phyloP scores from a whole-genome alignment of 257 asterid species.

The Vinca minor region DNA sequence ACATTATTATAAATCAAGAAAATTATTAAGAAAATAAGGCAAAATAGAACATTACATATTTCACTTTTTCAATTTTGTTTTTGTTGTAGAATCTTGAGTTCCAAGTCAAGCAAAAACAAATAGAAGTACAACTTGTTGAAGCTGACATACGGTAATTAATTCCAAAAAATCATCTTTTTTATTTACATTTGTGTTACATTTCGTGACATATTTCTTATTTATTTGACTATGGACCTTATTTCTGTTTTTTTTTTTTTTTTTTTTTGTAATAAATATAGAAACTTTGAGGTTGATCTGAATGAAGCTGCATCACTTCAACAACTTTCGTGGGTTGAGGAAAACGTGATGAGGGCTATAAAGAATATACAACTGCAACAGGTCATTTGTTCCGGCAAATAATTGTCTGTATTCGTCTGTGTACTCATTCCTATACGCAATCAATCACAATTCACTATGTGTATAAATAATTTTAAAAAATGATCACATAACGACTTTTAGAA shows the following conservation, averaged over 20 bases:
- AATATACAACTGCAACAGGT: slow-evolving; percentile 9
- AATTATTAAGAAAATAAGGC: background rate
- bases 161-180: background rate
- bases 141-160: slow-evolving; percentile 38
- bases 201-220: background rate
- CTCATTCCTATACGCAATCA: too few species aligned
- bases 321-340: slow-evolving; percentile 50
- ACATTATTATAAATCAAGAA: background rate
- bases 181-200: background rate
- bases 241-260: too few species aligned
- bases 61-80: background rate
- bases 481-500: too few species aligned
- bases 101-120: slow-evolving; percentile 33
- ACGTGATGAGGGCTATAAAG: slow-evolving; percentile 34
- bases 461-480: too few species aligned
- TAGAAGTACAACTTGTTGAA: slow-evolving; percentile 39
- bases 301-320: slow-evolving; percentile 53
- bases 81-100: slow-evolving; percentile 43
- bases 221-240: too few species aligned
- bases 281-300: slow-evolving; percentile 33
- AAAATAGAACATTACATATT: background rate
- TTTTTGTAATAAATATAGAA: slow-evolving; percentile 21
- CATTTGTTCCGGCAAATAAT: too few species aligned
- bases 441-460: too few species aligned
- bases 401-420: too few species aligned